Percentiles rank a stretch among this genome's conserved stretches.
phyloP scores from a whole-genome alignment of 495 filamentous ascomycete species.

The Talaromyces adpressus region DNA sequence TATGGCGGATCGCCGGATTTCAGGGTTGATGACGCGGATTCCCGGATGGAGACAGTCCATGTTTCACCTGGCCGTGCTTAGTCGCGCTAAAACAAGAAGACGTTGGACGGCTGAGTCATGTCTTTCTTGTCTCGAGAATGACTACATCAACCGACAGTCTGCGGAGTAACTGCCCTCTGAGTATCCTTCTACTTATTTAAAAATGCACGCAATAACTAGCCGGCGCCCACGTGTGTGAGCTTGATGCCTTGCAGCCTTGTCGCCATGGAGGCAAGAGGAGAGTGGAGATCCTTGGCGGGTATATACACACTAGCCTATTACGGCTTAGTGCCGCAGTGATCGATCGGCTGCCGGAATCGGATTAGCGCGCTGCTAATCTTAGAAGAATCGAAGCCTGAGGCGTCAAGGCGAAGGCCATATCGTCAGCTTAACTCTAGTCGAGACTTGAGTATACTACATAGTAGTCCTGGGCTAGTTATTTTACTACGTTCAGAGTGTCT shows the following conservation, averaged over 20 bases:
- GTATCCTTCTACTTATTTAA: too few relatives aligned
- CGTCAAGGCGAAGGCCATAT: not conserved
- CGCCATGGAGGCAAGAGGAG: too few relatives aligned
- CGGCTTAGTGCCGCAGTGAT: not conserved
- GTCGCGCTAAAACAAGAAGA: not conserved
- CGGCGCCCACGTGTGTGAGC: not conserved
- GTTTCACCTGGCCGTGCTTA: not conserved
- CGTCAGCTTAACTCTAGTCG: not conserved
- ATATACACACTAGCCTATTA: not conserved
- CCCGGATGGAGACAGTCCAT: not conserved
- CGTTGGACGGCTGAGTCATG: not conserved
- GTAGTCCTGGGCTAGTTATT: not conserved
- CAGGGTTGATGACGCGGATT: not conserved
- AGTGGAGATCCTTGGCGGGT: not conserved
- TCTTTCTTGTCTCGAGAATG: not conserved
- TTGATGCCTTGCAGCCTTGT: not conserved
- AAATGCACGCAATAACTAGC: too few relatives aligned
- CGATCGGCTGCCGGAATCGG: not conserved
- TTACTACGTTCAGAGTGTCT: not conserved
- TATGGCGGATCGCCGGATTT: not conserved
- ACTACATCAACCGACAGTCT: not conserved
- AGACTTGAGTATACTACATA: not conserved
- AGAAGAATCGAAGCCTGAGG: not conserved
- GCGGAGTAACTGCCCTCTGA: too few relatives aligned
- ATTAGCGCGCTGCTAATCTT: not conserved